Percentiles rank a stretch among this genome's conserved stretches.
Evolutionary conservation across 1,284 basidiomycete species (phyloP).

Genomic region (Microbotryomycetes sp.): DNA sequence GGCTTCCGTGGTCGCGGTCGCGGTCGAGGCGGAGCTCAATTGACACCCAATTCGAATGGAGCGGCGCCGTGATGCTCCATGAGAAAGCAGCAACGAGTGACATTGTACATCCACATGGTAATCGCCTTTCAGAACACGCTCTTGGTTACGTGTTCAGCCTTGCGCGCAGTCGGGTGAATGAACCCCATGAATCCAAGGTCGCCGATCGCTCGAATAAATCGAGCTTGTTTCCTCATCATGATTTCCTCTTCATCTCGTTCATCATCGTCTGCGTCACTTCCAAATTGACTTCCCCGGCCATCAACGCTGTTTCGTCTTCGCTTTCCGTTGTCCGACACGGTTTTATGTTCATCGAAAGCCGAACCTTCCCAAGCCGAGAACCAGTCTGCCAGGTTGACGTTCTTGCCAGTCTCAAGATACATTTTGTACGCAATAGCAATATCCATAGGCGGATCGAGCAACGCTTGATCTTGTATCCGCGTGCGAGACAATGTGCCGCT

Average conservation of each 20-base stretch:
- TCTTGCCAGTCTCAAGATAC: slow-evolving; percentile 32
- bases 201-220: slow-evolving; percentile 33
- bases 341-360: slow-evolving; percentile 10
- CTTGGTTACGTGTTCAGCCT: slow-evolving; percentile 36
- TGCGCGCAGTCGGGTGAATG: slow-evolving; percentile 34
- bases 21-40: background rate
- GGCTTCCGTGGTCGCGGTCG: background rate
- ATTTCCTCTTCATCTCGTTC: slow-evolving; percentile 16
- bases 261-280: slow-evolving; percentile 16
- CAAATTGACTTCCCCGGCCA: slow-evolving; percentile 2
- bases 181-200: slow-evolving; percentile 35
- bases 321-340: background rate
- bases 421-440: slow-evolving; percentile 24
- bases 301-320: background rate
- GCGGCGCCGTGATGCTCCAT: no score
- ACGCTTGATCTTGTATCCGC: background rate
- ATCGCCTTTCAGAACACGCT: slow-evolving; percentile 35
- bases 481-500: no score
- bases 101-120: no score
- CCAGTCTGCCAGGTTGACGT: slow-evolving; percentile 38
- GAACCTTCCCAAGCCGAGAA: slow-evolving; percentile 28
- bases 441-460: background rate
- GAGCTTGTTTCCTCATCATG: slow-evolving; percentile 27
- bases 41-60: no score
- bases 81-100: no score